These are phyloP conservation scores for Datura wrightii DNA, from an alignment of 257 asterid species.

Conservation along the genomic window DNA sequence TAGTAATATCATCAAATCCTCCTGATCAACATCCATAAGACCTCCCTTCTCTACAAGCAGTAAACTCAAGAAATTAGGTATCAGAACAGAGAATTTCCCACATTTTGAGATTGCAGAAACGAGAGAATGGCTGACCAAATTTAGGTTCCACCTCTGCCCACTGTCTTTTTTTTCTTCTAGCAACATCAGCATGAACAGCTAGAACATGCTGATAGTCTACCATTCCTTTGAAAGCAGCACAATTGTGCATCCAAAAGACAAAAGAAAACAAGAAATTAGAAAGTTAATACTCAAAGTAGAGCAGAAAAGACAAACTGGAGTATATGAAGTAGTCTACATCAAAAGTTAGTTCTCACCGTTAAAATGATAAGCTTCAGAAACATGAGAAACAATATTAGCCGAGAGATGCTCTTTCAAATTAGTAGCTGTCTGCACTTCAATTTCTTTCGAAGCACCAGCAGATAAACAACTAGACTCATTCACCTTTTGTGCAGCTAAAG, in stretches of 20 bases:
- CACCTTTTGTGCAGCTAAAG: constrained; percentile 36
- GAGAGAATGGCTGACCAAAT: constrained; percentile 55
- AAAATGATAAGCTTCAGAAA: constrained; percentile 65
- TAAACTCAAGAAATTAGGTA: constrained; percentile 37
- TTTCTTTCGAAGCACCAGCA: constrained; percentile 42
- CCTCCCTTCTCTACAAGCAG: constrained; percentile 58
- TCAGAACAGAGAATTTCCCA: constrained; percentile 31
- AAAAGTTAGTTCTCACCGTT: constrained; percentile 53
- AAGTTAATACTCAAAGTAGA: constrained; percentile 2
- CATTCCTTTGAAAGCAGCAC: constrained; percentile 66
- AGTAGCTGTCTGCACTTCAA: constrained; percentile 47
- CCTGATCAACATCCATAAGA: constrained; percentile 71
- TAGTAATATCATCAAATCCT: constrained; percentile 76
- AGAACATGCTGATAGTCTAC: constrained; percentile 95
- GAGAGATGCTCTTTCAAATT: constrained; percentile 26
- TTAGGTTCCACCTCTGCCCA: constrained; percentile 74
- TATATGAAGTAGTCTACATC: not conserved
- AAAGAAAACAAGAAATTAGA: constrained; percentile 30
- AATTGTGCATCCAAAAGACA: constrained; percentile 34
- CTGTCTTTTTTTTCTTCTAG: constrained; percentile 71
- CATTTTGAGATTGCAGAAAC: constrained; percentile 29
- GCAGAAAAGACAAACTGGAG: constrained; percentile 22
- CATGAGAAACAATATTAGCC: constrained; percentile 33
- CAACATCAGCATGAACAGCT: constrained; percentile 78
- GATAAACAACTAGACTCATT: constrained; percentile 46